These are phyloP conservation scores for Alisma plantagoaquatica DNA, from an alignment of 106 monocot species.

Conservation along the genomic window DNA sequence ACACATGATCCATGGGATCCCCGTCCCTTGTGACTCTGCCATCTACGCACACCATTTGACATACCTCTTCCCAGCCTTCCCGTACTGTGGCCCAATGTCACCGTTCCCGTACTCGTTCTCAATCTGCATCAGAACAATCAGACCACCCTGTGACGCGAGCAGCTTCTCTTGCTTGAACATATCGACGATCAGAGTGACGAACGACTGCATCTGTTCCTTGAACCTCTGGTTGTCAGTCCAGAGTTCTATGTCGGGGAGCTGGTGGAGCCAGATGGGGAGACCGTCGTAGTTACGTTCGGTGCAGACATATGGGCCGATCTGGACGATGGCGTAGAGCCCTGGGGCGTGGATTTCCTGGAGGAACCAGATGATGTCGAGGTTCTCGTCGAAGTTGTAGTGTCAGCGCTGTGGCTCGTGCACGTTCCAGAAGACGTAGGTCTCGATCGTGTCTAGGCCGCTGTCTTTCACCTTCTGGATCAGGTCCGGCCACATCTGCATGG, in stretches of 20 bases:
- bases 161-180: constrained; percentile 16
- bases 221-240: constrained; percentile 9
- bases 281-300: constrained; percentile 67
- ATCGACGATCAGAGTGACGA: constrained; percentile 12
- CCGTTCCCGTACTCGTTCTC: constrained; percentile 26
- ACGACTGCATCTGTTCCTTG: constrained; percentile 17
- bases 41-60: constrained; percentile 20
- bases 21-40: constrained; percentile 12
- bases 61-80: constrained; percentile 18
- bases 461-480: constrained; percentile 16
- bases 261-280: constrained; percentile 12
- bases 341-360: constrained; percentile 44
- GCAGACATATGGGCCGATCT: constrained; percentile 72
- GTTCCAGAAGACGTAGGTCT: constrained; percentile 30
- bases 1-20: constrained; percentile 28
- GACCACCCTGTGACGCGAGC: constrained; percentile 16
- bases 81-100: constrained; percentile 2
- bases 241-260: constrained; percentile 1
- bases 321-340: constrained; percentile 34
- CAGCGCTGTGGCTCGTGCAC: constrained; percentile 13
- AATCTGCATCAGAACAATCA: constrained; percentile 20
- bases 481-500: constrained; percentile 29
- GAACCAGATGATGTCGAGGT: constrained; percentile 52
- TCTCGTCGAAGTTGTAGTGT: constrained; percentile 65
- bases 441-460: constrained; percentile 23